phyloP scores from a whole-genome alignment of 495 filamentous ascomycete species.

The Chlorociboria aeruginascens region DNA sequence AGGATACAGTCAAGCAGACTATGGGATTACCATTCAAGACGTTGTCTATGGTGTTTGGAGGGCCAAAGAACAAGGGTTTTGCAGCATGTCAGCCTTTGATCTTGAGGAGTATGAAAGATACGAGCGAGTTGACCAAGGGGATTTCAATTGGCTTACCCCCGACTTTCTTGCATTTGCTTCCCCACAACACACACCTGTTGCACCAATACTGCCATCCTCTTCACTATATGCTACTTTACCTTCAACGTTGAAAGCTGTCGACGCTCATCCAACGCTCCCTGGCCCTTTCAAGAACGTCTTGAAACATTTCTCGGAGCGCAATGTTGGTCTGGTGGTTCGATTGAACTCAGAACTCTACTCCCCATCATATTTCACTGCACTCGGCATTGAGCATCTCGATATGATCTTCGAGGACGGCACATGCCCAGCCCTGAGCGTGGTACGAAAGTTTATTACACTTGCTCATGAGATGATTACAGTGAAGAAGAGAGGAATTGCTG shows the following conservation, averaged over 20 bases:
- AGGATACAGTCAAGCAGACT: constrained; percentile 97
- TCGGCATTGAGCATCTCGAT: constrained; percentile 90
- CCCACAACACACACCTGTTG: constrained; percentile 67
- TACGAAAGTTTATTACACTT: constrained; percentile 85
- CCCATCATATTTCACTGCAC: constrained; percentile 84
- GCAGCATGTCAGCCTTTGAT: constrained; percentile 77
- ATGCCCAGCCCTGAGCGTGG: constrained; percentile 74
- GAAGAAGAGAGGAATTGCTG: constrained; percentile 79
- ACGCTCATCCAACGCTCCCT: constrained; percentile 49
- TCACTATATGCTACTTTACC: constrained; percentile 63
- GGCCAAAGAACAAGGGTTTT: constrained; percentile 87
- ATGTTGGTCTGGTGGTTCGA: constrained; percentile 87
- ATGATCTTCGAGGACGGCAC: constrained; percentile 99
- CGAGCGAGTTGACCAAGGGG: constrained; percentile 93
- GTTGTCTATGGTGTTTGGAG: constrained; percentile 98
- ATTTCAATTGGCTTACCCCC: constrained; percentile 99
- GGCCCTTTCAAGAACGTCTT: constrained; percentile 91
- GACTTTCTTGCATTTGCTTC: constrained; percentile 94
- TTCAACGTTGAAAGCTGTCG: constrained; percentile 51
- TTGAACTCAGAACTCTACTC: constrained; percentile 94
- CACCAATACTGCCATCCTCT: constrained; percentile 54
- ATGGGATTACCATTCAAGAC: constrained; percentile 86
- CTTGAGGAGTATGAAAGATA: constrained; percentile 95
- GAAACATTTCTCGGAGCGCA: constrained; percentile 69
- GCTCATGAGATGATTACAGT: constrained; percentile 88